Evolutionary conservation across 805 yeast species (phyloP).

Genomic region (Danielia reshetovae): DNA sequence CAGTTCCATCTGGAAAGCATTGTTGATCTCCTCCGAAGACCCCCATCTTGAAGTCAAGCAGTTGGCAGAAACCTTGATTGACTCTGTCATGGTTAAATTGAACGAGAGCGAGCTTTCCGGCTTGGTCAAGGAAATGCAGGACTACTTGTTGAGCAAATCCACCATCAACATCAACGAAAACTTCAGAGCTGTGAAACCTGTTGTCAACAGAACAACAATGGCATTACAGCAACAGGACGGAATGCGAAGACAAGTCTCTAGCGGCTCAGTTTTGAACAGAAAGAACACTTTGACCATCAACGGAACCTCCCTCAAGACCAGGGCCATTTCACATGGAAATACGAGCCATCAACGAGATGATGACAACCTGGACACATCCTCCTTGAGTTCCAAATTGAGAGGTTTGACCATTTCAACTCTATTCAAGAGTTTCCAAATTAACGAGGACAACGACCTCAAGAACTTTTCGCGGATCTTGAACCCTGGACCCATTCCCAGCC

Average conservation of each 20-base stretch:
- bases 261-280: slow-evolving; percentile 19
- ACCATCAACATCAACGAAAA: slow-evolving; percentile 36
- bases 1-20: slow-evolving; percentile 82
- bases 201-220: slow-evolving; percentile 27
- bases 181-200: slow-evolving; percentile 39
- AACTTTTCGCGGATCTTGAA: slow-evolving; percentile 34
- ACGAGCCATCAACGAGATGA: slow-evolving; percentile 6
- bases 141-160: slow-evolving; percentile 51
- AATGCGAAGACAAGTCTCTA: slow-evolving; percentile 19
- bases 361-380: slow-evolving; percentile 24
- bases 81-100: slow-evolving; percentile 60
- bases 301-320: slow-evolving; percentile 22
- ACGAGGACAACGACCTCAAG: slow-evolving; percentile 38
- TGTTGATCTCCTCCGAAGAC: slow-evolving; percentile 77
- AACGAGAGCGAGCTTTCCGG: slow-evolving; percentile 63
- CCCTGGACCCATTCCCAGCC: slow-evolving; percentile 32
- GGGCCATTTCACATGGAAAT: slow-evolving; percentile 5
- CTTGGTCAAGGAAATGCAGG: slow-evolving; percentile 64
- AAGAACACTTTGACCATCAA: slow-evolving; percentile 25
- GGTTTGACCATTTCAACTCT: slow-evolving; percentile 32
- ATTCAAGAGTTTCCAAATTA: slow-evolving; percentile 35
- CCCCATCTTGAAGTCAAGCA: slow-evolving; percentile 79
- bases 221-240: slow-evolving; percentile 12
- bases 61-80: slow-evolving; percentile 71
- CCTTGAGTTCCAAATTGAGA: slow-evolving; percentile 32